Base-by-base conservation (phyloP, 2,329 filamentous ascomycete species). In the Fusarium haematococcum region DNA sequence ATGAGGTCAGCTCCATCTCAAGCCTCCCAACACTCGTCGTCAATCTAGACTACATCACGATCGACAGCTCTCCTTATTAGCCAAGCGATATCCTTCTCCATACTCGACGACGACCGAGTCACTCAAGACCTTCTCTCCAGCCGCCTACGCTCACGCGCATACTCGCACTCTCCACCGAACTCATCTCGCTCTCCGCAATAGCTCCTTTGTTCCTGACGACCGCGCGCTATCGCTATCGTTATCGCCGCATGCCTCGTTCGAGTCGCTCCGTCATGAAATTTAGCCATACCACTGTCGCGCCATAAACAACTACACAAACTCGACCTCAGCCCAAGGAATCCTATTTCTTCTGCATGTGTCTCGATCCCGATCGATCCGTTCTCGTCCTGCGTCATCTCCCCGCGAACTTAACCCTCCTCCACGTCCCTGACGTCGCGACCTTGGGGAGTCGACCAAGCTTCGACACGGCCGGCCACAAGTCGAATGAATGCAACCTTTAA, bases 401-500 rank as follows among this genome's bases (percentile, higher is more conserved):
- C 57, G 64, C 68, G 68, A 76, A 41, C 39, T 37, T 70, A 45
- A 54, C 43, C 59, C 52, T 45, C 39, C 69, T 61, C 60, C 56
- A 57, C 68, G 67, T 68, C 67, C 71, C 58, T 61, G 62, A 71
- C 70, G 67, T 74, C 71, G 68, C 68, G 75, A 70, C 68, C 69
- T 73, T 62, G 75, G 71, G 76, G 76, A 73, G 76, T 77, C 78
- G 80, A 79, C 68, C 74, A 59, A 78, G 68, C 67, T 74, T 77
- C 73, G 75, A 79, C 65, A 76, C 74, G 66, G 67, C 77, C 73
- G 73, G 65, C 64, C 68, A 65, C 73, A 79, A 82, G 80, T 77
- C 82, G 83, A 83, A 81, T 84, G 83, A 85, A 98, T 98, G 95
- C 95, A 95, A 92, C 95, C 97, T 88, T 90, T 98, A 92, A 99